Evolutionary conservation across 495 filamentous ascomycete genomes (phyloP), one percentile per base, ranked within the genome.

Genomic region (Xylaria sp.): DNA sequence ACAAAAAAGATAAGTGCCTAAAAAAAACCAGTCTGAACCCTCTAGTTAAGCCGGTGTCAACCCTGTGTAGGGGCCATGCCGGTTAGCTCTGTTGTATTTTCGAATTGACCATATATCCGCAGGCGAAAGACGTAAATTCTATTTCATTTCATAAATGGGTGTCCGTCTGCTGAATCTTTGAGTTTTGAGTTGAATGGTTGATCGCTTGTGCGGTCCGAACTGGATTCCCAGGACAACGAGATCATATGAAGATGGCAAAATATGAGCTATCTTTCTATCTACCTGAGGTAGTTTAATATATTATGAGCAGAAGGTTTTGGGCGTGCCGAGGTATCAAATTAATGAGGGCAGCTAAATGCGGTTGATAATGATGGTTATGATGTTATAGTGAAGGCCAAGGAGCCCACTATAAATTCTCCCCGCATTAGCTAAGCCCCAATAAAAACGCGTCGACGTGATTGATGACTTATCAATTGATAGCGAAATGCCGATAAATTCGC

Each of bases 351-450:
- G 59, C 19, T 61, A 37, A 37, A 26, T 41, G 59, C 11, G 3
- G 21, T 9, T 21, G 59, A 61, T 41, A 15, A 41, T 41, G 37
- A 9, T 43, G 21, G 7, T 41, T 9, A 37, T 35, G 19, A 2
- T 55, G 11, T 52, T 26, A 19, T 26, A 11, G 8, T 52, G 12
- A 37, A 26, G 57, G 21, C 19, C 17, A 41, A 61, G 58, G 35
- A 61, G 9, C 58, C 58, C 35, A 61, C 37, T 24, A 40, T 24
- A 15, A 17, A 11, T 2, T 5, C 19, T 37, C 58, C 37, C 58
- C 58, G 58, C 58, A 41, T 61, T 21, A 21, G n/a, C 37, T 61
- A 61, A 61, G 59, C 59, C 59, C 35, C 59, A 61, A 29, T 61
- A 31, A 24, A 37, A 61, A 43, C 59, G 59, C 59, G 59, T 61